A percentile compares a stretch with the other conserved stretches of the same genome.
These are phyloP conservation scores for Rosa rugosa DNA, from an alignment of 306 rosid species.

Conservation along the genomic window DNA sequence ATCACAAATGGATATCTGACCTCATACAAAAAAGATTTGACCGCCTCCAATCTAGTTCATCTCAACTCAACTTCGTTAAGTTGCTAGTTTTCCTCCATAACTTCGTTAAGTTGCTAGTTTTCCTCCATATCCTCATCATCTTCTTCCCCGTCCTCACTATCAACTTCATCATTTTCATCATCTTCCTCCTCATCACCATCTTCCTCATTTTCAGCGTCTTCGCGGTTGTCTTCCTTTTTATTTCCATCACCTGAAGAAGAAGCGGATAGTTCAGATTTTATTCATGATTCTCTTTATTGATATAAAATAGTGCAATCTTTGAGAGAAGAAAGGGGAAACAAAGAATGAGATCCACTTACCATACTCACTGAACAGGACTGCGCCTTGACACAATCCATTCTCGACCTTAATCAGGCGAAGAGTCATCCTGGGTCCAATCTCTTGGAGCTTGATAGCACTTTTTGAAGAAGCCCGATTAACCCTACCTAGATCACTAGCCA, in stretches of 20 bases:
- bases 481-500: slow-evolving; percentile 74
- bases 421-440: slow-evolving; percentile 93
- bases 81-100: slow-evolving; percentile 25
- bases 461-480: slow-evolving; percentile 75
- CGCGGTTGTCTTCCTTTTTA: slow-evolving; percentile 34
- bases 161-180: slow-evolving; percentile 29
- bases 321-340: background rate
- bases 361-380: slow-evolving; percentile 69
- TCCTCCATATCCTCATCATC: slow-evolving; percentile 20
- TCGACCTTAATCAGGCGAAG: slow-evolving; percentile 83
- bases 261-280: background rate
- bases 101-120: slow-evolving; percentile 17
- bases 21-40: background rate
- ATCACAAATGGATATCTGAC: background rate
- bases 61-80: background rate
- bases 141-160: slow-evolving; percentile 22
- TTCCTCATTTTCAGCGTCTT: slow-evolving; percentile 28
- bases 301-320: background rate
- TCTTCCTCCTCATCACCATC: slow-evolving; percentile 21
- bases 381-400: slow-evolving; percentile 87
- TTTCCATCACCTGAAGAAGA: slow-evolving; percentile 44
- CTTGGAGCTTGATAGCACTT: slow-evolving; percentile 98
- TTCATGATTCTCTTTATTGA: background rate
- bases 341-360: slow-evolving; percentile 38
- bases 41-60: background rate